Evolutionary conservation across 305 asterid genomes (phyloP), one percentile per base, ranked within the genome.

Genomic region (Ilex paraguariensis): DNA sequence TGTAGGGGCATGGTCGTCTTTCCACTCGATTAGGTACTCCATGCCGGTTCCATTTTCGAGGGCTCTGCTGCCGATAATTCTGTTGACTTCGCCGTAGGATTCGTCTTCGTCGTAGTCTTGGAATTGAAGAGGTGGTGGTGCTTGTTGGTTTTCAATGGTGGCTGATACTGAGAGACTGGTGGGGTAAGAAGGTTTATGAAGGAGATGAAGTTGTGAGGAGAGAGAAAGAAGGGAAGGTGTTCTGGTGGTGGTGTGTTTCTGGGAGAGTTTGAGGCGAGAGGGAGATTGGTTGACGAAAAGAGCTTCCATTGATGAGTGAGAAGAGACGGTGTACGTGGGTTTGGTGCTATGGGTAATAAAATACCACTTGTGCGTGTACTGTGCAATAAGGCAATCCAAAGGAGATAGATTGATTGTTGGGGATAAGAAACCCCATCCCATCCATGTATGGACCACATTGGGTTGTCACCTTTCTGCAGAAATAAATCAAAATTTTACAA

Each of bases 1-100:
- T 0, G 98, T 92, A 40, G 96, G 98, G 49, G 85, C 77, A 65
- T 89, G 93, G 5, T 82, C 96, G 79, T 92, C 98, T 67, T 82
- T 85, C 98, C 98, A 92, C 79, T 92, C 88, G 6, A 92, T 92
- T 17, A 92, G 54, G 65, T 92, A 89, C 74, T 89, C 96, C 98
- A 92, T 92, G 6, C 82, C 90, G 9, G 70, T 64, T 17, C 86
- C 91, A 6, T 64, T 59, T 3, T 66, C 79, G 13, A 71, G 61
- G 0, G 92, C 86, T 52, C 96, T 64, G 82, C 96, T 89, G 45
- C 86, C 97, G 65, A 92, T 73, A 73, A 92, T 89, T 28, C 81
- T 78, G 73, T 36, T 71, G 3, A 92, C 98, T 51, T 92, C 98
- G 33, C 97, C 98, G 70, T 89, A 92, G 31, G 74, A 62, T 66